Conservation (phyloP, 192 early-diverging fungal genomes). For the Blastocladiella britannica region DNA sequence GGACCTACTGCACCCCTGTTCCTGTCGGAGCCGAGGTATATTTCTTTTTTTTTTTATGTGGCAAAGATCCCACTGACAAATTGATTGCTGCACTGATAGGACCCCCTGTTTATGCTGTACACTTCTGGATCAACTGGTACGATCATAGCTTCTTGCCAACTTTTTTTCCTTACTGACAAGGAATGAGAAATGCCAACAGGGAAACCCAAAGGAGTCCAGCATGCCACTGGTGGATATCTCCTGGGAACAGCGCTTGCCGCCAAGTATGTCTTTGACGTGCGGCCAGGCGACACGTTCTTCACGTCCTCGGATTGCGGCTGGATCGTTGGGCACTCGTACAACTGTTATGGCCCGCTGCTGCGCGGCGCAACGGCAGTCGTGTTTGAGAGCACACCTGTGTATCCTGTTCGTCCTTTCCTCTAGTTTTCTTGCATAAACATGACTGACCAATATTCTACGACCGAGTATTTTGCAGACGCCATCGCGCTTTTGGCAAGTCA, state of each 20-base stretch:
- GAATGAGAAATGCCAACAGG: too few relatives aligned
- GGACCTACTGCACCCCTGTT: constrained; percentile 70
- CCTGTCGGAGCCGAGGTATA: constrained; percentile 63
- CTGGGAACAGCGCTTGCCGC: constrained; percentile 59
- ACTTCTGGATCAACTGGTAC: constrained; percentile 72
- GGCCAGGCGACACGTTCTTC: constrained; percentile 65
- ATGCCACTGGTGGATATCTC: constrained; percentile 88
- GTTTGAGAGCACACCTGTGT: constrained; percentile 84
- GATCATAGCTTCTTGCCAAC: too few relatives aligned
- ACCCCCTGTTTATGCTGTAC: constrained; percentile 88
- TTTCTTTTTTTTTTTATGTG: background rate
- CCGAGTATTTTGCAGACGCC: too few relatives aligned
- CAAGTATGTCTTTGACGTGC: constrained; percentile 91
- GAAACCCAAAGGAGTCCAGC: constrained; percentile 79
- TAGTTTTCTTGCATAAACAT: too few relatives aligned
- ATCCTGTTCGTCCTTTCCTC: too few relatives aligned
- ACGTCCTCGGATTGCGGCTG: constrained; percentile 92
- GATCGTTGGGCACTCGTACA: constrained; percentile 75
- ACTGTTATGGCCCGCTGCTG: constrained; percentile 75
- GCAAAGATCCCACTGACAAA: constrained; percentile 7
- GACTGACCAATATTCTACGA: too few relatives aligned
- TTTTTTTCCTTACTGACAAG: too few relatives aligned
- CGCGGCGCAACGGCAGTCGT: constrained; percentile 76
- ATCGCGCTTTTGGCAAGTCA: constrained; percentile 60
- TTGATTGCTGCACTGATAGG: constrained; percentile 36